Evolutionary conservation across 768 basidiomycete species (phyloP), one percentile per base, ranked within the genome.

Genomic region (Russula compacta): DNA sequence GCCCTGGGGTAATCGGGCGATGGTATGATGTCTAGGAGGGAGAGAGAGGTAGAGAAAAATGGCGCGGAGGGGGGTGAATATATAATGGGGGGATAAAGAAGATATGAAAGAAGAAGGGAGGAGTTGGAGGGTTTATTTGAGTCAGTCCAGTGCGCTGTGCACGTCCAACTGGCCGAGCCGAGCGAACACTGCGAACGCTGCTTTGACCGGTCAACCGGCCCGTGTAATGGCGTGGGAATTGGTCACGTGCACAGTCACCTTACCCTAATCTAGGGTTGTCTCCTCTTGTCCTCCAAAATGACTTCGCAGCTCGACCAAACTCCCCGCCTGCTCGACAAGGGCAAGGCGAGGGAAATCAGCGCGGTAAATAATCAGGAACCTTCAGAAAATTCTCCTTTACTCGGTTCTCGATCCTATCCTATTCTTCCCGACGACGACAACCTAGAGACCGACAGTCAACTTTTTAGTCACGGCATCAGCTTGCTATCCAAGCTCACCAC

Each of bases 331-430:
- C 12, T 67, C 12, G 73, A 72, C 70, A 86, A 85, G 69, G 84
- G 83, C n/a, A 86, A 86, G 70, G 71, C 73, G 11, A 74, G 81
- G 57, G 82, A 79, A 1, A 60, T 17, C 19, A 21, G 36, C 21
- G 8, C 9, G 1, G 12, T 66, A 9, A 63, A 64, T 6, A 61
- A 66, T 17, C 74, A 75, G 24, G 48, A 58, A 48, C 72, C 78
- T 0, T 77, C 78, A 42, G 85, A 86, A 70, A 69, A 71, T 4
- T 83, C 83, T 0, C 84, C 85, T 4, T 72, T 86, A 8, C 77
- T 85, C 1, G 75, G 71, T 32, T 77, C 78, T 0, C 68, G 69
- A 35, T 75, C 77, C 11, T 71, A 73, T 54, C 60, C 70, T n/a
- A 62, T 66, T 36, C 61, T 19, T 48, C 60, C 67, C 12, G 68